These are phyloP conservation scores for Aspergillus ostianus DNA, from an alignment of 495 filamentous ascomycete species.

Conservation along the genomic window DNA sequence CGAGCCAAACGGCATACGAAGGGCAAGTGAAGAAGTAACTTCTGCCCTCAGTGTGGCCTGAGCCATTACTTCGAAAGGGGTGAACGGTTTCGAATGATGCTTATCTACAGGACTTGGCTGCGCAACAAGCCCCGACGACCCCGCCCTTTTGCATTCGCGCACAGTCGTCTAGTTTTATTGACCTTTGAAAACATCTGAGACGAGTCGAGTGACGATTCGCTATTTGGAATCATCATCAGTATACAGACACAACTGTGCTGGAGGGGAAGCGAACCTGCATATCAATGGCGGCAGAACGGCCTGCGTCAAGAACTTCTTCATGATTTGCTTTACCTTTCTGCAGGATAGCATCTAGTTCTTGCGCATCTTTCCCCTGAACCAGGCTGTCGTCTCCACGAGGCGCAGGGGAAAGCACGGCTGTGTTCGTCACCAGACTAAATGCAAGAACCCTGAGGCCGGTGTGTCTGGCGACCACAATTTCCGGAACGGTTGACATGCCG, in stretches of 20 bases:
- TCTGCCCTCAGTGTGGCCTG: background rate
- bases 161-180: background rate
- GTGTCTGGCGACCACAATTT: slow-evolving; percentile 73
- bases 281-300: slow-evolving; percentile 59
- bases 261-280: slow-evolving; percentile 55
- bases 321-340: slow-evolving; percentile 68
- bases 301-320: slow-evolving; percentile 68
- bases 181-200: slow-evolving; percentile 13
- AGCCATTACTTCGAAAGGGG: background rate
- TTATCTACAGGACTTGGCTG: background rate
- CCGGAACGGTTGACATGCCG: slow-evolving; percentile 78
- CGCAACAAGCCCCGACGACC: background rate
- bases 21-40: slow-evolving; percentile 23
- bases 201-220: slow-evolving; percentile 41
- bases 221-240: slow-evolving; percentile 12
- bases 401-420: slow-evolving; percentile 61
- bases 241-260: background rate
- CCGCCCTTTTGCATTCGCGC: background rate
- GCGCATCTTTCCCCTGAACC: slow-evolving; percentile 38
- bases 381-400: slow-evolving; percentile 58
- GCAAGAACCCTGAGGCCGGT: slow-evolving; percentile 68
- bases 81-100: background rate
- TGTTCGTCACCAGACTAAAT: slow-evolving; percentile 76
- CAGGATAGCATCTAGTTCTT: slow-evolving; percentile 55
- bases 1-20: slow-evolving; percentile 53